Conservation (phyloP, 148 eudicot species). For the Vaccinium macrocarpon region DNA sequence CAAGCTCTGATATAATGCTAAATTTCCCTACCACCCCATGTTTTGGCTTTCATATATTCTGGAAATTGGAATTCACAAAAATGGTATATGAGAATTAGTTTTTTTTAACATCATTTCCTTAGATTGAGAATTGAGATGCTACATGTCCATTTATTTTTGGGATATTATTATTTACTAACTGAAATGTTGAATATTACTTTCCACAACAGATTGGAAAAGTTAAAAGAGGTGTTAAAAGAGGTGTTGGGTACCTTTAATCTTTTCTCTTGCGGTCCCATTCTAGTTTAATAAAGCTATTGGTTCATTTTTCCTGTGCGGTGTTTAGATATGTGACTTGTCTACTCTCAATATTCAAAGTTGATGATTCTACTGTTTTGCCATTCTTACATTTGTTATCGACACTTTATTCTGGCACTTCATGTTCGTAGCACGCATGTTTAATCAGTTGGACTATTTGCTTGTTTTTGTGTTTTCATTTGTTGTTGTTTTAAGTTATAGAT, state of each 20-base stretch:
- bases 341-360: background rate
- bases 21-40: background rate
- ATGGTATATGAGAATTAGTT: background rate
- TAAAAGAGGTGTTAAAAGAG: background rate
- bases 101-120: background rate
- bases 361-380: background rate
- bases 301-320: background rate
- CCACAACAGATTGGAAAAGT: background rate
- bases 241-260: background rate
- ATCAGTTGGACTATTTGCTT: background rate
- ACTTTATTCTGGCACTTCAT: background rate
- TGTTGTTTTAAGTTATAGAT: background rate
- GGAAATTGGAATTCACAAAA: background rate
- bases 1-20: slow-evolving; percentile 12
- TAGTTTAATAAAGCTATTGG: background rate
- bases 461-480: background rate
- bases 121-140: background rate
- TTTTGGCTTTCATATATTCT: background rate
- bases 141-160: background rate
- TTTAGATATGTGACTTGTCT: background rate
- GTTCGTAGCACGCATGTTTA: background rate
- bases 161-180: background rate
- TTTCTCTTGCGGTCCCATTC: background rate
- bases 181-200: background rate
- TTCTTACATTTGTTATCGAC: background rate